Evolutionary conservation across 805 yeast genomes (phyloP), one percentile per base, ranked within the genome.

Genomic region (Saturnispora silvae): DNA sequence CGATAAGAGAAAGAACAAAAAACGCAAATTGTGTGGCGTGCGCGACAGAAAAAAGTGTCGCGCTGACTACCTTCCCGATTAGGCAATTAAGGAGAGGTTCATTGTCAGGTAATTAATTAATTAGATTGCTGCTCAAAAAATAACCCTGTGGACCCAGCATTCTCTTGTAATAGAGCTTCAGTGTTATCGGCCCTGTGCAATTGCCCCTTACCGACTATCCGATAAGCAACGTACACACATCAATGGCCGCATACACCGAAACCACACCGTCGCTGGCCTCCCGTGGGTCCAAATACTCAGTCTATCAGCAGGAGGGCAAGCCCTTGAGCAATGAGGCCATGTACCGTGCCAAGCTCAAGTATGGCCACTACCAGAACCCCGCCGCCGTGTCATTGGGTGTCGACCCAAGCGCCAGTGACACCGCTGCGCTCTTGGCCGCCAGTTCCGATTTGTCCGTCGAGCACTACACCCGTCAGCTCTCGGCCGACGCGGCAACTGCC

Each of bases 401-500:
- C 22, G 67, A 72, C 43, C 67, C 77, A 41, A 66, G 72, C 29
- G 83, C 86, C 20, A 70, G 83, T 13, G 85, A 77, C 52, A 72
- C 81, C 5, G 89, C 94, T 34, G 92, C 92, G 1, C 61, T 79
- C 37, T 63, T 80, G 43, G 94, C 92, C 2, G 72, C 82, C 5
- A 70, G 76, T 10, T 60, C 81, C 2, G 81, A 76, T 54, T 64
- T 77, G 31, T 67, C 75, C 2, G 72, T 79, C 27, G 71, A 69
- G 43, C 75, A 84, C 11, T 81, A 79, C 54, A 77, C 74, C 54
- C 62, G 87, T 42, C 60, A 58, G 25, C 54, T 68, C 11, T 69
- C 77, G 14, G 65, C 77, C 6, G 83, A 74, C 37, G 83, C 83
- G 13, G 81, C 79, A 28, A 67, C 70, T 18, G 84, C 84, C 34